These are phyloP conservation scores for Straminergon stramineum DNA, from an alignment of 225 moss, liverwort and hornwort genomes.

Conservation along the genomic window DNA sequence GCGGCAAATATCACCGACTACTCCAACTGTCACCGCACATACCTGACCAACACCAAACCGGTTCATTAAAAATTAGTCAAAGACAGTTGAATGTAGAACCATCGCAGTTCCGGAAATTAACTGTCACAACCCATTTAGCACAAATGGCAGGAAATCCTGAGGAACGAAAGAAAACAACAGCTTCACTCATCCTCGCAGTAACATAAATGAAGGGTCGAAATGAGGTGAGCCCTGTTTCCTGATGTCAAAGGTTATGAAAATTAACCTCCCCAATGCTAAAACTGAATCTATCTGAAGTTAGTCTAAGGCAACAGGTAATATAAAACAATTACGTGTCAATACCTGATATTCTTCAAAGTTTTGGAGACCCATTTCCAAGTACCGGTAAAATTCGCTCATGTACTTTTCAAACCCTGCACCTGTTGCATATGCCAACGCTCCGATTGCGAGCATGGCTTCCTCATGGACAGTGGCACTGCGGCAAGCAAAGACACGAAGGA, in stretches of 20 bases:
- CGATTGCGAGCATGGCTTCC: slow-evolving; percentile 60
- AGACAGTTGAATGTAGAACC: neutral
- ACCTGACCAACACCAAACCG: slow-evolving; percentile 15
- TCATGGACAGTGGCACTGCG: slow-evolving; percentile 57
- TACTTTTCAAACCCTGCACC: slow-evolving; percentile 46
- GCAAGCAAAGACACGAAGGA: slow-evolving; percentile 52
- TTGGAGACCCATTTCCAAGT: slow-evolving; percentile 55
- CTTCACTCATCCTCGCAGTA: neutral
- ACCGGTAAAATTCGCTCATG: slow-evolving; percentile 46
- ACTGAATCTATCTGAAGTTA: neutral
- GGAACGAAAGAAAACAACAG: neutral
- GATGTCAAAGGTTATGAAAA: neutral
- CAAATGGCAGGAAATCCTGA: neutral
- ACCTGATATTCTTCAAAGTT: slow-evolving; percentile 57
- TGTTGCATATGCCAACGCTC: slow-evolving; percentile 51
- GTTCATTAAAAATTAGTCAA: neutral
- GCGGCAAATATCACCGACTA: slow-evolving; percentile 50
- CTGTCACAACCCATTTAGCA: neutral
- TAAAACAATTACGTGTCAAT: neutral
- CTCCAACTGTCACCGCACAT: slow-evolving; percentile 53
- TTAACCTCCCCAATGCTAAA: neutral
- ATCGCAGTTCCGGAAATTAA: neutral
- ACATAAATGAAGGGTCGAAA: neutral
- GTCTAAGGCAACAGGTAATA: neutral
- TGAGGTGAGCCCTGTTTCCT: neutral